Evolutionary conservation across 2,329 filamentous ascomycete species (phyloP).

Genomic region (Cladosporium sp.): DNA sequence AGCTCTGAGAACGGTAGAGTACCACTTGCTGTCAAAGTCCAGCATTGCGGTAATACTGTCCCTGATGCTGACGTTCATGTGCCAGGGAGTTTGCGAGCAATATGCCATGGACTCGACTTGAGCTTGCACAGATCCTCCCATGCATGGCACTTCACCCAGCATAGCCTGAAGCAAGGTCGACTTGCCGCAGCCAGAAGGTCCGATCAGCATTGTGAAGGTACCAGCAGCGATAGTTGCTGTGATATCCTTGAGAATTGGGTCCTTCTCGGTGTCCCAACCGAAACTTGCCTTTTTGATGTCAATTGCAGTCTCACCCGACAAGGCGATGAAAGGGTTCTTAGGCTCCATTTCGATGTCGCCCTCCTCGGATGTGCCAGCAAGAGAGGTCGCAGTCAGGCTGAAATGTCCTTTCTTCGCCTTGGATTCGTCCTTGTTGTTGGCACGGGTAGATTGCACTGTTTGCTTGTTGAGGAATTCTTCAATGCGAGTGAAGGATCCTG

Average conservation of each 20-base stretch:
- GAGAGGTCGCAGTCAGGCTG: neutral
- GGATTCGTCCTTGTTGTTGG: neutral
- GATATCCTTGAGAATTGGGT: constrained; percentile 39
- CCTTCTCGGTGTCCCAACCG: constrained; percentile 43
- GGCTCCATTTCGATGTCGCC: constrained; percentile 10
- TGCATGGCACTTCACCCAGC: constrained; percentile 39
- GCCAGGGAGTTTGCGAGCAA: constrained; percentile 37
- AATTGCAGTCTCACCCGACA: neutral
- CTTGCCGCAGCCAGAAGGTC: constrained; percentile 51
- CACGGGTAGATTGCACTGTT: neutral
- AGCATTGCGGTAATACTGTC: constrained; percentile 35
- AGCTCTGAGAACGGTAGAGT: constrained; percentile 35
- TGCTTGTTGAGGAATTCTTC: constrained; percentile 12
- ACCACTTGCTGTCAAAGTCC: constrained; percentile 35
- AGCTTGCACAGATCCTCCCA: constrained; percentile 28
- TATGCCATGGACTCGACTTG: constrained; percentile 30
- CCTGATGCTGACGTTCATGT: constrained; percentile 34
- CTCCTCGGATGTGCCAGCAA: neutral
- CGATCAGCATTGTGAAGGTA: constrained; percentile 47
- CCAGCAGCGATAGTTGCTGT: constrained; percentile 38
- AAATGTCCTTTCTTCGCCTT: neutral
- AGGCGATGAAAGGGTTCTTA: constrained; percentile 28
- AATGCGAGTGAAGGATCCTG: constrained; percentile 8
- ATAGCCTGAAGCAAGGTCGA: constrained; percentile 47
- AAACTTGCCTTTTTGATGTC: constrained; percentile 34